Evolutionary conservation across 2,329 filamentous ascomycete genomes (phyloP), one percentile per base, ranked within the genome.

Genomic region (Penicillium concentricum): DNA sequence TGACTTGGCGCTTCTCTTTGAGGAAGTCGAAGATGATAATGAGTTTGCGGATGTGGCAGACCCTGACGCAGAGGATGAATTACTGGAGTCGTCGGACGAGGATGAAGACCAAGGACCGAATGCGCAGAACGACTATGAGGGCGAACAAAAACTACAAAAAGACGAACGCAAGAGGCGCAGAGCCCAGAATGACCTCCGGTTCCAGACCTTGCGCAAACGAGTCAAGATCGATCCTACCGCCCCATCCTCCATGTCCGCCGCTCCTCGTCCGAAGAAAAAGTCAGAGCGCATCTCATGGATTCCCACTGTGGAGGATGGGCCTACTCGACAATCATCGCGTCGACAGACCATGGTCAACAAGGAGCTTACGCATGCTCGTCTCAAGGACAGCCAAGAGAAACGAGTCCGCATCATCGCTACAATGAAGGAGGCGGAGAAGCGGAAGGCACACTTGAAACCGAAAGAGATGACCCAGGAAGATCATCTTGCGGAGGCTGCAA

Each of bases 401-500:
- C 76, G 79, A 12, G 70, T 77, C 37, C 74, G 77, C 39, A 65
- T 79, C 13, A 77, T 81, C 34, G 81, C 79, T 55, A 81, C 83
- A 55, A 86, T 87, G 82, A 82, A 84, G 67, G 79, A 82, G 60
- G 83, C 85, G 9, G 83, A 84, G 59, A 81, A 81, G 66, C 78
- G 81, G 50, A 84, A 91, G 65, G 87, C 88, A 61, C 89, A 89
- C 53, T 78, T 86, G 61, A 91, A 91, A 74, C 90, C 90, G 53
- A 89, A 88, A 57, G 83, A 88, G 28, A 86, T 96, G 85, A 96
- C 92, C 6, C 93, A 97, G 74, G 91, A 85, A 43, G 88, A 97
- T 72, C 84, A 92, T 37, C 81, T 97, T 28, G 87, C 85, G 28
- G 91, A 96, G 74, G 92, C 92, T 1, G 90, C 88, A 18, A 78